These are phyloP conservation scores for Trichophyton benhamiae DNA, from an alignment of 2,329 filamentous ascomycete species.

Conservation along the genomic window DNA sequence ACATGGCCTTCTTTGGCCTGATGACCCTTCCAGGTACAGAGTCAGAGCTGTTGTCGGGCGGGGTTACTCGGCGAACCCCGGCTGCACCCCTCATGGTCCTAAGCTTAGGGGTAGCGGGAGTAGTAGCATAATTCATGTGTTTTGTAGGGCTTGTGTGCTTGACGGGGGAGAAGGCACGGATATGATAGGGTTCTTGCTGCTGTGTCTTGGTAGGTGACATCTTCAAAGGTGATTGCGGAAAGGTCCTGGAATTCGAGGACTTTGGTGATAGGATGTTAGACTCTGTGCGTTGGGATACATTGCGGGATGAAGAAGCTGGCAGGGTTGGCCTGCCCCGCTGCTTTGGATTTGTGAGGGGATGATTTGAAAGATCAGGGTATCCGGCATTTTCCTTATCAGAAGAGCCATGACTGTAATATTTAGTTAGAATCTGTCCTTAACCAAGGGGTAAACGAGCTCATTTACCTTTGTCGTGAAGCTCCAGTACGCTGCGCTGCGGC, in stretches of 20 bases:
- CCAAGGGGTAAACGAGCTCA: background rate
- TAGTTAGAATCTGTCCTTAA: constrained; percentile 6
- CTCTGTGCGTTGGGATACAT: constrained; percentile 34
- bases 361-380: constrained; percentile 27
- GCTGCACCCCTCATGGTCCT: constrained; percentile 2
- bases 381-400: constrained; percentile 65
- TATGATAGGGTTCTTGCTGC: constrained; percentile 43
- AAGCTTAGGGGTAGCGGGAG: background rate
- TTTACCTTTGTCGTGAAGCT: constrained; percentile 11
- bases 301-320: constrained; percentile 28
- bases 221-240: constrained; percentile 45
- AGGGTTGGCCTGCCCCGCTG: constrained; percentile 43
- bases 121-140: background rate
- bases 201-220: constrained; percentile 25
- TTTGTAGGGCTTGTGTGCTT: constrained; percentile 40
- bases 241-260: constrained; percentile 64
- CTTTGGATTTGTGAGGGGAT: constrained; percentile 54
- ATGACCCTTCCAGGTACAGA: constrained; percentile 4
- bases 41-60: constrained; percentile 6
- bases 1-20: constrained; percentile 4
- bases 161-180: constrained; percentile 50
- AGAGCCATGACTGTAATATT: constrained; percentile 50
- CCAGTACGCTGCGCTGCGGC: constrained; percentile 16
- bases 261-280: constrained; percentile 64
- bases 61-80: constrained; percentile 5